These are phyloP conservation scores for Amanita subjunquillea DNA, from an alignment of 768 basidiomycete genomes.

Conservation along the genomic window DNA sequence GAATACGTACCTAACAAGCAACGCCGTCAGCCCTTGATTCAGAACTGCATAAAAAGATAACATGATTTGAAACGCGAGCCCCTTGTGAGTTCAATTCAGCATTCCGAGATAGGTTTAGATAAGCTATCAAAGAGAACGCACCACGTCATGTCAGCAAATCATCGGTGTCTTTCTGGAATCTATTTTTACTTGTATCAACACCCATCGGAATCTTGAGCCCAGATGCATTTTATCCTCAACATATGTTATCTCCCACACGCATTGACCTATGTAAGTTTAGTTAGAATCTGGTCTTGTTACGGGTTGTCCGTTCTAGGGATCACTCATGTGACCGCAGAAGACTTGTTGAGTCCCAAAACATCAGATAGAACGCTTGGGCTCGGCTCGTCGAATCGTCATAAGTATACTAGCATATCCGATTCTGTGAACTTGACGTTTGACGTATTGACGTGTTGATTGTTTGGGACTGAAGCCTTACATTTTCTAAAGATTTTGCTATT, in stretches of 20 bases:
- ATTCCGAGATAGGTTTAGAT: background rate
- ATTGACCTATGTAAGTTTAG: too few relatives aligned
- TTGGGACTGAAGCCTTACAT: too few relatives aligned
- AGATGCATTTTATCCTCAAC: conserved; percentile 17
- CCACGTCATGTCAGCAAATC: conserved; percentile 58
- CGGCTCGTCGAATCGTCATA: too few relatives aligned
- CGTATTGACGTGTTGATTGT: too few relatives aligned
- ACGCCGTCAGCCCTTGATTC: background rate
- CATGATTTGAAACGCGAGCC: conserved; percentile 23
- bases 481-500: too few relatives aligned
- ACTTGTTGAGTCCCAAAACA: background rate
- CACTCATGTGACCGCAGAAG: too few relatives aligned
- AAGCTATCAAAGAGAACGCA: conserved; percentile 15
- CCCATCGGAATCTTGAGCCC: conserved; percentile 30
- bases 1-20: conserved; percentile 36
- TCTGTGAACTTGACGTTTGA: too few relatives aligned
- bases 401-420: too few relatives aligned
- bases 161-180: conserved; percentile 27
- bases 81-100: conserved; percentile 18
- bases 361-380: background rate
- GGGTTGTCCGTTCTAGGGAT: too few relatives aligned
- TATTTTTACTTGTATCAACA: conserved; percentile 14
- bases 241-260: background rate
- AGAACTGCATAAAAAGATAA: background rate
- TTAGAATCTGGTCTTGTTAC: too few relatives aligned